Evolutionary conservation across 129 eudicot species (phyloP), one percentile per base, ranked within the genome.

Genomic region (Escallonia rubra): DNA sequence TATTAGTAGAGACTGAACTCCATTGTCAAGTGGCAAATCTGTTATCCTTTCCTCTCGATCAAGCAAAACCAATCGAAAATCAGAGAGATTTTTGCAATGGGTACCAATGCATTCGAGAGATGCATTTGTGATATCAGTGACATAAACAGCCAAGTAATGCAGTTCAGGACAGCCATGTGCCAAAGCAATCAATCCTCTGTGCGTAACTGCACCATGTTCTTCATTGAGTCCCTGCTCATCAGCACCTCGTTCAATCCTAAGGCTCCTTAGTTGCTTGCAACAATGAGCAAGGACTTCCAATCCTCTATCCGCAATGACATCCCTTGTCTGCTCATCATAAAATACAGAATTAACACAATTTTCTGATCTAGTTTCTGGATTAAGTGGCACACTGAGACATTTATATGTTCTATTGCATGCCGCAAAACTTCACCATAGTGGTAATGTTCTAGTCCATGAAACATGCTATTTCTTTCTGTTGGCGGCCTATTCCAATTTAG

Each of bases 31-130:
- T 9, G 78, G 78, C 45, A 72, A 46, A 41, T 78, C 78, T 10
- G 74, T 59, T 12, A 78, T 66, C 41, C 7, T 44, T 38, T 72
- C 78, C 48, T 78, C 74, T 50, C 8, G 61, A 15, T 78, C 82
- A 40, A 78, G 78, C 43, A 78, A 72, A 41, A 78, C 78, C 63
- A 78, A 46, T 43, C 82, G 78, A 58, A 78, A 78, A 67, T 78
- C 78, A 41, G 40, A 44, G 9, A 78, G 66, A 3, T 78, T 78
- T 48, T 72, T 72, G 66, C 72, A 23, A 57, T 72, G 54, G 6
- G 63, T n/a, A 7, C 82, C 82, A 58, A 78, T 67, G 64, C 61
- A 54, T 53, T 61, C 66, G 16, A 78, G 52, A 40, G 82, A 65
- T 45, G 71, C 82, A 58, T 78, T 78, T 43, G 82, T 72, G 41